Conservation (phyloP, 2,329 filamentous ascomycete species). For the Trichoderma asperellum region DNA sequence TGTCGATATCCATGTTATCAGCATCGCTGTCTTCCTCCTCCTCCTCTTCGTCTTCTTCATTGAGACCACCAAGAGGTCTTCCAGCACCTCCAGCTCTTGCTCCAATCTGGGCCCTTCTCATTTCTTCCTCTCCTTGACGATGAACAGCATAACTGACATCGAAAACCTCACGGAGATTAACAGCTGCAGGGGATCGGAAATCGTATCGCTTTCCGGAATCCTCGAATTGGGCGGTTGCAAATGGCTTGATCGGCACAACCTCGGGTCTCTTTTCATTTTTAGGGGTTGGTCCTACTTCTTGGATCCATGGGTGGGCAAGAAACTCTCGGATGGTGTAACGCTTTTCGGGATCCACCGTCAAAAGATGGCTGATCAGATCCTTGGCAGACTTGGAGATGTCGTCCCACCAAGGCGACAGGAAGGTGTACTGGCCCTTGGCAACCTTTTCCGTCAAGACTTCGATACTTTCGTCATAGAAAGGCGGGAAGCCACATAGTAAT, state of each 20-base stretch:
- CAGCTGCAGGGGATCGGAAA: constrained; percentile 91
- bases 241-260: constrained; percentile 51
- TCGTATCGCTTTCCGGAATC: constrained; percentile 74
- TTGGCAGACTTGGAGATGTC: constrained; percentile 95
- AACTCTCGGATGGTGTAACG: constrained; percentile 93
- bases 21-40: constrained; percentile 67
- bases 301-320: constrained; percentile 92
- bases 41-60: constrained; percentile 62
- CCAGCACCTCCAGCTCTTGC: constrained; percentile 70
- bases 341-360: constrained; percentile 94
- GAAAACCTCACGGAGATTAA: constrained; percentile 96
- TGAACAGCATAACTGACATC: constrained; percentile 98
- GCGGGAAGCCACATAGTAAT: constrained; percentile 93
- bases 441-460: constrained; percentile 97
- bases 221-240: constrained; percentile 58
- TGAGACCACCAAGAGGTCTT: constrained; percentile 63
- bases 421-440: constrained; percentile 93
- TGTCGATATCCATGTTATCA: constrained; percentile 38
- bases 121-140: constrained; percentile 92
- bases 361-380: constrained; percentile 88
- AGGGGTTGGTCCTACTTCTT: constrained; percentile 62
- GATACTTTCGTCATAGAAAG: constrained; percentile 98
- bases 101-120: constrained; percentile 82
- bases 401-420: constrained; percentile 98
- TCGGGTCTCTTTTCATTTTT: constrained; percentile 63